phyloP scores from a whole-genome alignment of 257 asterid genomes.

The Coffea eugenioides region DNA sequence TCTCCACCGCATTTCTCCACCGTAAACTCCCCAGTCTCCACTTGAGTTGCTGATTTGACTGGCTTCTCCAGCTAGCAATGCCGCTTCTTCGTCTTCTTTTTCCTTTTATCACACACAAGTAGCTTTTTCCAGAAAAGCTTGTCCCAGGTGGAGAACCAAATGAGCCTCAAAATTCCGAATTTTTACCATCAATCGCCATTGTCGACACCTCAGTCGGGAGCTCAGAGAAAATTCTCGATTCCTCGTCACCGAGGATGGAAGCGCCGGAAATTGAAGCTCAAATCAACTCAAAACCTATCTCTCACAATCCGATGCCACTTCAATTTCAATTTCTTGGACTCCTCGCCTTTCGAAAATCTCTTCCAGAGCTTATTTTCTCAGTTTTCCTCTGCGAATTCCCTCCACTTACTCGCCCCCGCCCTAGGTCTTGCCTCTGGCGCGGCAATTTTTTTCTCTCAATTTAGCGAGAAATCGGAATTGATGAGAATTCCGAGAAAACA shows the following conservation, averaged over 20 bases:
- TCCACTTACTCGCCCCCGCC: conserved; percentile 56
- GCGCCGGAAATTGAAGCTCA: conserved; percentile 48
- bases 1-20: conserved; percentile 14
- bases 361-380: conserved; percentile 52
- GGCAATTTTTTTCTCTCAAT: conserved; percentile 48
- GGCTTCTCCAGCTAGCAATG: not conserved
- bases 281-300: conserved; percentile 23
- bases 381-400: conserved; percentile 46
- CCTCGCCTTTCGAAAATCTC: conserved; percentile 44
- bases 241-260: conserved; percentile 52
- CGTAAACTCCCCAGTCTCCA: not conserved
- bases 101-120: not conserved
- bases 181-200: conserved; percentile 22
- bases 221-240: conserved; percentile 9
- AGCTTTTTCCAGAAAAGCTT: too few relatives aligned
- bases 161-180: conserved; percentile 42
- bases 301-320: conserved; percentile 7
- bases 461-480: conserved; percentile 13
- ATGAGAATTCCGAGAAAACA: conserved; percentile 15
- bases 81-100: not conserved
- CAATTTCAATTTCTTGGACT: conserved; percentile 12
- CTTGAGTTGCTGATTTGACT: not conserved
- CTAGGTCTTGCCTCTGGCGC: conserved; percentile 74
- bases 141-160: conserved; percentile 3
- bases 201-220: conserved; percentile 19